A percentile compares a stretch with the other conserved stretches of the same genome.
Conservation (phyloP, 1,284 basidiomycete species). For the Phylloporus gajari region DNA sequence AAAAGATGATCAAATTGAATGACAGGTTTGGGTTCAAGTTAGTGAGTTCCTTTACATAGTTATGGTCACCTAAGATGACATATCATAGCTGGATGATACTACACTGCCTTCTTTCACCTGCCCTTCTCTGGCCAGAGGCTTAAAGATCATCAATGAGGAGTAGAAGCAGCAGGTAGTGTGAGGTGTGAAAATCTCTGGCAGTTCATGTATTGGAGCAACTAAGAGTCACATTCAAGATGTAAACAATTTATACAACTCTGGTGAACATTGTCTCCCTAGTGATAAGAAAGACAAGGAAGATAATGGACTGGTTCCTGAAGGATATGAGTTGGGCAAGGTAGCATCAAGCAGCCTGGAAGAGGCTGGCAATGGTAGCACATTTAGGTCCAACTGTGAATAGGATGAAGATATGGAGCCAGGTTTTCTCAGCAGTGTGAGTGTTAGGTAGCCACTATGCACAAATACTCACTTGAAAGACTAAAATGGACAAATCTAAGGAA, state of each 20-base stretch:
- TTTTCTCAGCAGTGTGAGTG: not conserved
- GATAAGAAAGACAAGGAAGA: not conserved
- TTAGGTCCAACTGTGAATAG: not conserved
- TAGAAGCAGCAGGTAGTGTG: not conserved
- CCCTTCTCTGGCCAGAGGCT: not conserved
- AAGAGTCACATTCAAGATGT: not conserved
- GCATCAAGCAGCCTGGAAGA: no score
- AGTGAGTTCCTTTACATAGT: not conserved
- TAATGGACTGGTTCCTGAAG: not conserved
- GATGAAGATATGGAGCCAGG: not conserved
- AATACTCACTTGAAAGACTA: not conserved
- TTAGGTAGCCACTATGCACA: not conserved
- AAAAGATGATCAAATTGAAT: not conserved
- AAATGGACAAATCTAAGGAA: no score
- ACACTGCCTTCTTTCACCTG: not conserved
- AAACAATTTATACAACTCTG: not conserved
- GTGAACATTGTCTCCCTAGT: not conserved
- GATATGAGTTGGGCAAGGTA: no score
- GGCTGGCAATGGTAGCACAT: not conserved
- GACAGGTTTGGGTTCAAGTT: constrained; percentile 1
- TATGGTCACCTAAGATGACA: no score
- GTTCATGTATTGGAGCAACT: not conserved
- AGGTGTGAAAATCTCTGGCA: not conserved
- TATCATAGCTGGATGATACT: not conserved
- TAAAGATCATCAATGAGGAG: not conserved